Percentiles rank a stretch among this genome's conserved stretches.
Evolutionary conservation across 768 basidiomycete species (phyloP).

Genomic region (Boletus vinaceobasis): DNA sequence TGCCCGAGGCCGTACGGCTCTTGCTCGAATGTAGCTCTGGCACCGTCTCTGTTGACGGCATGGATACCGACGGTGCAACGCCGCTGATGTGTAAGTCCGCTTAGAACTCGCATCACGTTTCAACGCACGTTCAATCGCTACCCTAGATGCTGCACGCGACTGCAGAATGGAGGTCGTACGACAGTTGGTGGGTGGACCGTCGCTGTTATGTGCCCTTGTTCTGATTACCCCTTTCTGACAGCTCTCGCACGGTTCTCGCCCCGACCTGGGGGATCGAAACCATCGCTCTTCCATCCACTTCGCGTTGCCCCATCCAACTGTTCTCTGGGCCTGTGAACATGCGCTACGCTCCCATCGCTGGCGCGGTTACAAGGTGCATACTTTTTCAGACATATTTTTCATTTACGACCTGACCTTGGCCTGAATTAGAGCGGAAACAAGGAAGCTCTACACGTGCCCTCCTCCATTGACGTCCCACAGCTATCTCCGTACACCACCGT

Average conservation of each 20-base stretch:
- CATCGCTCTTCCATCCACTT: constrained; percentile 72
- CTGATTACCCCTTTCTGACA: constrained; percentile 12
- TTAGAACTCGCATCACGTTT: not conserved
- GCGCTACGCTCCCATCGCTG: constrained; percentile 59
- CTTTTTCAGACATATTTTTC: constrained; percentile 6
- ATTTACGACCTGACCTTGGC: not conserved
- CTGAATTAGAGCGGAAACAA: constrained; percentile 32
- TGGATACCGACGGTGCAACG: constrained; percentile 73
- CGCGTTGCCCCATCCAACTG: constrained; percentile 55
- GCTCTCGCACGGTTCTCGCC: constrained; percentile 66
- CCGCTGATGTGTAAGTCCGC: constrained; percentile 74
- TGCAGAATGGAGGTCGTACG: constrained; percentile 65
- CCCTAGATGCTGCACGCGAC: constrained; percentile 73
- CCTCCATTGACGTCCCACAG: constrained; percentile 15
- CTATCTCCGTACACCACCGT: constrained; percentile 28
- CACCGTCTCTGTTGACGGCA: constrained; percentile 66
- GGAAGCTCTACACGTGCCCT: constrained; percentile 25
- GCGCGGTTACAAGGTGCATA: constrained; percentile 59
- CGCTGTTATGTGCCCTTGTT: constrained; percentile 1
- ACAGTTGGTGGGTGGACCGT: constrained; percentile 48
- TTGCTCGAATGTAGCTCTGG: constrained; percentile 63
- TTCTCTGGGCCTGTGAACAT: constrained; percentile 70
- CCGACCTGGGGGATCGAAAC: constrained; percentile 70
- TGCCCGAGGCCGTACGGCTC: constrained; percentile 54
- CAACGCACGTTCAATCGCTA: not conserved